A percentile compares a stretch with the other conserved stretches of the same genome.
These are phyloP conservation scores for Stevia rebaudiana DNA, from an alignment of 140 eudicot species.

Conservation along the genomic window DNA sequence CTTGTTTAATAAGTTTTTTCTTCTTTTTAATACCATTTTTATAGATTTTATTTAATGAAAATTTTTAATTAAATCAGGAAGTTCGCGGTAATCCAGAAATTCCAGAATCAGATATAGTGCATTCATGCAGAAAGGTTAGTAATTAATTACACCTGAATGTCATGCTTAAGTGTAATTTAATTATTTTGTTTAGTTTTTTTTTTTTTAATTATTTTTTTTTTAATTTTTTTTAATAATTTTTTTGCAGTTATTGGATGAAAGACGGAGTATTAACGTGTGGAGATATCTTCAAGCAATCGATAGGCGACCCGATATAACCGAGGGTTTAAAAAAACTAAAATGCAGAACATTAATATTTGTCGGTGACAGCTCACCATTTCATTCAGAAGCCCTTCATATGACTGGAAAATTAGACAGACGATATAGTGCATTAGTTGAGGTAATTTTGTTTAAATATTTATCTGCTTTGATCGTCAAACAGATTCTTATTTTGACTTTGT, in stretches of 20 bases:
- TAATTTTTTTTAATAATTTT: background rate
- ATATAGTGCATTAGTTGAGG: slow-evolving; percentile 97
- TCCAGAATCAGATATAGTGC: slow-evolving; percentile 13
- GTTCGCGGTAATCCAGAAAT: slow-evolving; percentile 53
- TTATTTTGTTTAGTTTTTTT: background rate
- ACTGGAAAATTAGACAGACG: slow-evolving; percentile 76
- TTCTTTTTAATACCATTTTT: background rate
- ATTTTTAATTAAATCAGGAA: slow-evolving; percentile 14
- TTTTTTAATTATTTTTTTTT: background rate
- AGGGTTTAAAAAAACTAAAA: slow-evolving; percentile 67
- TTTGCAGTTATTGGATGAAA: slow-evolving; percentile 78
- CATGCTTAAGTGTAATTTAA: background rate
- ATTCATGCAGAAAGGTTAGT: slow-evolving; percentile 89
- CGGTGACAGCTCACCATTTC: slow-evolving; percentile 87
- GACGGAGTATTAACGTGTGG: slow-evolving; percentile 80
- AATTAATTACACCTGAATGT: background rate
- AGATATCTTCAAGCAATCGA: slow-evolving; percentile 91
- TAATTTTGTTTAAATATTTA: slow-evolving; percentile 1
- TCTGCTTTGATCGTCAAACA: background rate
- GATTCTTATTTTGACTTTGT: background rate
- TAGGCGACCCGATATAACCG: slow-evolving; percentile 73
- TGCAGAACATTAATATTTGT: slow-evolving; percentile 90
- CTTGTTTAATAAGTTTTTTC: background rate
- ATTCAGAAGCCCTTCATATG: slow-evolving; percentile 90
- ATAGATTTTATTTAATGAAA: background rate